Evolutionary conservation across 768 basidiomycete genomes (phyloP).

Genomic region (Lactarius pseudohatsudake): DNA sequence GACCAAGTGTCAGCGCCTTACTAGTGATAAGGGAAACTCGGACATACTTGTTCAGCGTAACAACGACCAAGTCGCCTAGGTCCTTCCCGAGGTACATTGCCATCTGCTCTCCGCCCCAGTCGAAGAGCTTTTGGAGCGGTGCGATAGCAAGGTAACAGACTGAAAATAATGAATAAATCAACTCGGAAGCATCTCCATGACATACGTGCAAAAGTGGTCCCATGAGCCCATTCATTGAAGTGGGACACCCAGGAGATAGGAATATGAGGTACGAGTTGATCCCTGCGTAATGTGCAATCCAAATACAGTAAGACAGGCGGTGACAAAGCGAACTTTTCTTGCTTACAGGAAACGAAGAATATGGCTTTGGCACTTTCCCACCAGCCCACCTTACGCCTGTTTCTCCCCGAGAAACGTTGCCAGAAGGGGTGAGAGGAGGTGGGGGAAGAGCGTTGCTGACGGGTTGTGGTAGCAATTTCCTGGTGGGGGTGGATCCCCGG

Average conservation of each 20-base stretch:
- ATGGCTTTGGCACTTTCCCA: conserved; percentile 20
- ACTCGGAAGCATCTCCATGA: neutral
- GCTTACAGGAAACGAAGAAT: conserved; percentile 23
- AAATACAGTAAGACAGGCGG: neutral
- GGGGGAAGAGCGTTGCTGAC: neutral
- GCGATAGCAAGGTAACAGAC: conserved; percentile 67
- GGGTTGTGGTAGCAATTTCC: neutral
- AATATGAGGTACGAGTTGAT: conserved; percentile 32
- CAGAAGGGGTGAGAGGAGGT: conserved; percentile 7
- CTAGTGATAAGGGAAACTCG: neutral
- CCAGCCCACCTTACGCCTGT: conserved; percentile 18
- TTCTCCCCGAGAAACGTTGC: conserved; percentile 26
- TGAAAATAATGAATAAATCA: conserved; percentile 30
- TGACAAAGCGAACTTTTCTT: neutral
- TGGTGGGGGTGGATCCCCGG: neutral
- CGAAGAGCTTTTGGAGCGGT: conserved; percentile 63
- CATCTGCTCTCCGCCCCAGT: conserved; percentile 61
- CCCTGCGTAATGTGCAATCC: conserved; percentile 16
- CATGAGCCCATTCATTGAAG: conserved; percentile 28
- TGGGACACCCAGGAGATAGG: conserved; percentile 36
- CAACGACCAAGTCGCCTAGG: conserved; percentile 63
- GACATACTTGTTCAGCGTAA: conserved; percentile 65
- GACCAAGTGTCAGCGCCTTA: neutral
- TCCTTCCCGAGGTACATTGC: conserved; percentile 54
- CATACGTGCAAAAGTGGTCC: conserved; percentile 31